These are phyloP conservation scores for Cercospora beticola DNA, from an alignment of 2,329 filamentous ascomycete species.

Conservation along the genomic window DNA sequence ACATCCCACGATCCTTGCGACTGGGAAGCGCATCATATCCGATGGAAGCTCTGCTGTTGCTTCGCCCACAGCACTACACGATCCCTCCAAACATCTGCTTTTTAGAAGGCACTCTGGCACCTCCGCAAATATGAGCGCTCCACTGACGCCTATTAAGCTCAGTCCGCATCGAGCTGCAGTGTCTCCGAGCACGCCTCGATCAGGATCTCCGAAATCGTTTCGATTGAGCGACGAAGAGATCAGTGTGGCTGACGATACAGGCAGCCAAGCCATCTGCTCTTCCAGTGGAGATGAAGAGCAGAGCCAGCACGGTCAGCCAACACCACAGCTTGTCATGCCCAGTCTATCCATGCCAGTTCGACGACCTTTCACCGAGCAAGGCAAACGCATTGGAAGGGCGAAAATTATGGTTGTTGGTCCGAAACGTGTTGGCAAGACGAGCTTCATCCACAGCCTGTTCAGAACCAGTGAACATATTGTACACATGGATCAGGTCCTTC, in stretches of 20 bases:
- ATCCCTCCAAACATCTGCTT: slow-evolving; percentile 24
- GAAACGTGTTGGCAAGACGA: slow-evolving; percentile 81
- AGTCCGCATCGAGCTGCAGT: slow-evolving; percentile 52
- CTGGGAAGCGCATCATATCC: slow-evolving; percentile 39
- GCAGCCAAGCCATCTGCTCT: slow-evolving; percentile 55
- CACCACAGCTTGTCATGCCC: slow-evolving; percentile 93
- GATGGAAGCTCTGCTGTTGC: slow-evolving; percentile 32
- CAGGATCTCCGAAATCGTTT: slow-evolving; percentile 58
- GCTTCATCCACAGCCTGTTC: slow-evolving; percentile 82
- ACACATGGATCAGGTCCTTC: slow-evolving; percentile 68
- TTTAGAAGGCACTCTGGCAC: slow-evolving; percentile 31
- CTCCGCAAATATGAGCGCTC: slow-evolving; percentile 39
- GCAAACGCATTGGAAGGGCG: slow-evolving; percentile 78
- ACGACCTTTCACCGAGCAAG: slow-evolving; percentile 83
- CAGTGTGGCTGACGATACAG: slow-evolving; percentile 53
- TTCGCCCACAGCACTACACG: slow-evolving; percentile 28
- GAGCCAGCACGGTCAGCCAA: slow-evolving; percentile 34
- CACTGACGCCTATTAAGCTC: slow-evolving; percentile 50
- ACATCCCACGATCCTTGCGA: slow-evolving; percentile 38
- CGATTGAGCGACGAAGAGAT: slow-evolving; percentile 59
- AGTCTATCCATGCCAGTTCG: slow-evolving; percentile 88
- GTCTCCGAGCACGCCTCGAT: slow-evolving; percentile 60
- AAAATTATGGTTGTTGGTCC: slow-evolving; percentile 86
- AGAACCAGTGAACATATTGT: slow-evolving; percentile 89
- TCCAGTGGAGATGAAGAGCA: slow-evolving; percentile 59